Evolutionary conservation across 2,329 filamentous ascomycete species (phyloP).

Genomic region (Lachnellula cervina): DNA sequence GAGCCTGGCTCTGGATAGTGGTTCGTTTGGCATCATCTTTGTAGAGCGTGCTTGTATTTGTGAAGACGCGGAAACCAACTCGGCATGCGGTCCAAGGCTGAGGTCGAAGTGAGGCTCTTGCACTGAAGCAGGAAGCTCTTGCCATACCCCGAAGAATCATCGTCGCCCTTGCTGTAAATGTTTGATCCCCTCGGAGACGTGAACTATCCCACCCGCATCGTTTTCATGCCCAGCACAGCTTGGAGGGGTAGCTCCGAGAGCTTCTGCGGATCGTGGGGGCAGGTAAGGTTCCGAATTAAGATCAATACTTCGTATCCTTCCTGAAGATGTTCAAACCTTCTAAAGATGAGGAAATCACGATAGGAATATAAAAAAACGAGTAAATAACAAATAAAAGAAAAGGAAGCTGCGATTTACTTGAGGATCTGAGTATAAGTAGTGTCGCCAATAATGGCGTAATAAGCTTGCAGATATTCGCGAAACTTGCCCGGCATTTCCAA

Average conservation of each 20-base stretch:
- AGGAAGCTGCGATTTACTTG: neutral
- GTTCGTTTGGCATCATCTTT: constrained; percentile 21
- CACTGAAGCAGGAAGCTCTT: constrained; percentile 26
- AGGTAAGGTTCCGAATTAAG: neutral
- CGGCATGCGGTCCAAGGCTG: constrained; percentile 21
- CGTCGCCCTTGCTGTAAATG: constrained; percentile 8
- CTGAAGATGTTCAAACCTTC: neutral
- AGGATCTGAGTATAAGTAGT: too few species aligned
- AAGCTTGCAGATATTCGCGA: constrained; percentile 7
- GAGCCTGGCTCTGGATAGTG: constrained; percentile 18
- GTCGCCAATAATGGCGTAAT: too few species aligned
- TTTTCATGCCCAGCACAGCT: constrained; percentile 6
- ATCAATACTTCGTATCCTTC: too few species aligned
- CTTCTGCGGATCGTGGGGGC: neutral
- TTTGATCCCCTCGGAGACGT: constrained; percentile 16
- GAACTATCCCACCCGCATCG: constrained; percentile 18
- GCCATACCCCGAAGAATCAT: constrained; percentile 29
- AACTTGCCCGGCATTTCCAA: constrained; percentile 3
- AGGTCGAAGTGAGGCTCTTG: constrained; percentile 19
- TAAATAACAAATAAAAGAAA: neutral
- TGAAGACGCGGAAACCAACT: constrained; percentile 27
- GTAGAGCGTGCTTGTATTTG: constrained; percentile 20
- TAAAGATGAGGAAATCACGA: neutral
- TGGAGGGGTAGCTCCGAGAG: constrained; percentile 23
- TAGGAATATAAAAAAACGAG: neutral